phyloP scores from a whole-genome alignment of 2,329 filamentous ascomycete genomes.

The Fusarium duplospermum region DNA sequence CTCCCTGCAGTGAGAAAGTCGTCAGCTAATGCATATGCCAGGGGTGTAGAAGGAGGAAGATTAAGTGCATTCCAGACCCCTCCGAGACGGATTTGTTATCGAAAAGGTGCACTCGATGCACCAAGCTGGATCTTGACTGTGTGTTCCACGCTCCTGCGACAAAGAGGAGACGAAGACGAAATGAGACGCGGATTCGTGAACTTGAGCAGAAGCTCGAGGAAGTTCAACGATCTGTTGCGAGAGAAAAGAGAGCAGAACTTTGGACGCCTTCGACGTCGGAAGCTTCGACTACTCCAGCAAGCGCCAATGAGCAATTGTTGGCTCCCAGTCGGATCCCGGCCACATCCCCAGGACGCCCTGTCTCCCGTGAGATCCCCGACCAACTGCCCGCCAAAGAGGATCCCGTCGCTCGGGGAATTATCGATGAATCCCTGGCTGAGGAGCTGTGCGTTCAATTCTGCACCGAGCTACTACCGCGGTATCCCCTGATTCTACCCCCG shows the following conservation, averaged over 20 bases:
- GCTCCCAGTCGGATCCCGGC: not conserved
- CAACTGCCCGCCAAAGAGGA: not conserved
- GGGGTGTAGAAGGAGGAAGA: conserved; percentile 14
- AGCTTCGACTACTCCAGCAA: not conserved
- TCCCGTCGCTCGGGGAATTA: conserved; percentile 9
- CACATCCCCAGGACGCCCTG: not conserved
- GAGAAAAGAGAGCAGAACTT: not conserved
- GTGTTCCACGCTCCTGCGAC: conserved; percentile 16
- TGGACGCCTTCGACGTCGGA: not conserved
- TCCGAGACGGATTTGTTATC: not conserved
- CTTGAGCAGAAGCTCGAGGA: conserved; percentile 20
- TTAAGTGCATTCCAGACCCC: conserved; percentile 10
- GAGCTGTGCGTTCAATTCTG: conserved; percentile 12
- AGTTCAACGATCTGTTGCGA: conserved; percentile 5
- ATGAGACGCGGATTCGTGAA: conserved; percentile 23
- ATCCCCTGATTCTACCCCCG: conserved; percentile 14
- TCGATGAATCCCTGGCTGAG: not conserved
- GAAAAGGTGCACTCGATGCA: conserved; percentile 12
- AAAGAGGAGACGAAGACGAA: conserved; percentile 18
- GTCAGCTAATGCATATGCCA: not conserved
- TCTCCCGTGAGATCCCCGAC: not conserved
- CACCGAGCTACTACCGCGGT: conserved; percentile 4
- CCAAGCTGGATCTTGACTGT: conserved; percentile 18
- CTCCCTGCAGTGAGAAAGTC: not conserved
- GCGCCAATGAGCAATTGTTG: not conserved